These are phyloP conservation scores for Verticillium isaacii DNA, from an alignment of 2,329 filamentous ascomycete genomes.

Conservation along the genomic window DNA sequence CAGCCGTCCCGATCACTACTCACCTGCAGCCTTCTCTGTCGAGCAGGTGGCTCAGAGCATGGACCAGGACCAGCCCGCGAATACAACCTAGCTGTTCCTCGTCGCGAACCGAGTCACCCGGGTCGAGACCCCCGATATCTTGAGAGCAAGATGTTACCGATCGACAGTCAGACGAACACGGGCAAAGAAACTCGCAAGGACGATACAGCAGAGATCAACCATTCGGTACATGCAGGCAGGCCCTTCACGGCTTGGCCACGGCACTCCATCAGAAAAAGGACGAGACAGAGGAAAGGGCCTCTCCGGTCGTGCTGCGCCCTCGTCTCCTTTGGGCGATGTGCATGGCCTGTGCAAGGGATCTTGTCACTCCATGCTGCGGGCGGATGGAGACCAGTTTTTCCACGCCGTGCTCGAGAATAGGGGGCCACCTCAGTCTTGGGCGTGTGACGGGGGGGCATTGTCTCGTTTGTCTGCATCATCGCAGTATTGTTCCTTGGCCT, in stretches of 20 bases:
- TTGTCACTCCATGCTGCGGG: neutral
- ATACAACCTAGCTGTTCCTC: neutral
- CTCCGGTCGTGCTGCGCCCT: conserved; percentile 6
- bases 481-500: conserved; percentile 4
- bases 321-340: conserved; percentile 9
- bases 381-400: neutral
- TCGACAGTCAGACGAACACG: neutral
- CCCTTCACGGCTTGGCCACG: neutral
- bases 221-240: neutral
- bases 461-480: conserved; percentile 13
- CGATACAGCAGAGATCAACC: conserved; percentile 9
- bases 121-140: neutral
- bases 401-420: neutral
- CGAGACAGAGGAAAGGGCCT: neutral
- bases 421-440: neutral
- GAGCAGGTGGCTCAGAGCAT: neutral
- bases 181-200: neutral
- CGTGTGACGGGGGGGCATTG: conserved; percentile 6
- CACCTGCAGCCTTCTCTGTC: neutral
- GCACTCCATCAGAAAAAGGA: neutral
- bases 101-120: neutral
- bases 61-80: neutral
- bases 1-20: neutral
- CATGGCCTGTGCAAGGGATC: conserved; percentile 8
- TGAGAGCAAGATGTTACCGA: neutral